Evolutionary conservation across 441 rosid species (phyloP).

Genomic region (Corymbia citriodora): DNA sequence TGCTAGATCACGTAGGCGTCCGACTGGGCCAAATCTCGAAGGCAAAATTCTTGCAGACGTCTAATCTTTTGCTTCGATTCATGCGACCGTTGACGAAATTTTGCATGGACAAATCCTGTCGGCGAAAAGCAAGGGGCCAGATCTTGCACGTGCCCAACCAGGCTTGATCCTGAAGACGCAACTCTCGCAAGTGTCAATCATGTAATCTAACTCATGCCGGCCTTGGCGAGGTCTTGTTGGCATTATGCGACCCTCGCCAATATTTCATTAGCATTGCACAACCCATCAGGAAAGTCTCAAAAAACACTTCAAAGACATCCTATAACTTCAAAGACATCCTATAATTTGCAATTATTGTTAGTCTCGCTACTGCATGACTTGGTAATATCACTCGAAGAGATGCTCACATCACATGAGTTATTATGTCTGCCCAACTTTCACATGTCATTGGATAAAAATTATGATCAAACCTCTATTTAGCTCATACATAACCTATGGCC

Average conservation of each 20-base stretch:
- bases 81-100: neutral
- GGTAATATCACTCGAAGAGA: neutral
- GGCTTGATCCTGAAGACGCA: neutral
- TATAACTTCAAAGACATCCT: too few species aligned
- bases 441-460: too few species aligned
- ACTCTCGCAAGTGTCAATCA: fast-evolving
- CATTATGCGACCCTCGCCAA: fast-evolving
- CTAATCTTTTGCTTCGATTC: neutral
- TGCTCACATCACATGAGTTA: too few species aligned
- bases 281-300: neutral
- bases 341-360: fast-evolving
- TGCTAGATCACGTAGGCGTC: neutral
- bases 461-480: too few species aligned
- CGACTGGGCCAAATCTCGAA: neutral
- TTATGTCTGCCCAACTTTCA: too few species aligned
- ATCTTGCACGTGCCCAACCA: neutral
- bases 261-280: fast-evolving
- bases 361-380: fast-evolving
- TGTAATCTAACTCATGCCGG: neutral
- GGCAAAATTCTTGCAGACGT: neutral
- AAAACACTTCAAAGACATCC: too few species aligned
- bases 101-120: neutral
- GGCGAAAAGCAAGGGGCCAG: neutral
- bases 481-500: neutral
- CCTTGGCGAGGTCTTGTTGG: neutral